phyloP scores from a whole-genome alignment of 148 eudicot species.

The Arbutus unedo region DNA sequence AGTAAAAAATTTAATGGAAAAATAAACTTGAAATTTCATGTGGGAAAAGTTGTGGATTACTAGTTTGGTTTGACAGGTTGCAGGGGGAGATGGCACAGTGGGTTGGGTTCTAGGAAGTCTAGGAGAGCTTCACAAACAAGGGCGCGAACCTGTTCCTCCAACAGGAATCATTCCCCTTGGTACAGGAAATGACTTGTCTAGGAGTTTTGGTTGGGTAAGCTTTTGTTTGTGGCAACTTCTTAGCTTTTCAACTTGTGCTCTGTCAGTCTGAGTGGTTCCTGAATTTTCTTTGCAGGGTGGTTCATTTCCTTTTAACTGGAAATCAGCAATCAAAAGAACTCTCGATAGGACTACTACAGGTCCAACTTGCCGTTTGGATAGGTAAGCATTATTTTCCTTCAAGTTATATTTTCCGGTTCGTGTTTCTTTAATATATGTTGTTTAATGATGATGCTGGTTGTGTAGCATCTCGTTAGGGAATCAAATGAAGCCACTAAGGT shows the following conservation, averaged over 20 bases:
- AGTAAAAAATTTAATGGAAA: background rate
- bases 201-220: conserved; percentile 96
- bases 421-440: background rate
- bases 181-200: conserved; percentile 93
- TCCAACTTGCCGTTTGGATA: conserved; percentile 60
- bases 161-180: conserved; percentile 94
- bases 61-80: conserved; percentile 55
- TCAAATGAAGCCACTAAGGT: background rate
- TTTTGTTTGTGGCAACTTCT: conserved; percentile 10
- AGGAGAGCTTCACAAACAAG: conserved; percentile 78
- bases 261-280: conserved; percentile 16
- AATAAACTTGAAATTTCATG: background rate
- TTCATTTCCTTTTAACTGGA: conserved; percentile 96
- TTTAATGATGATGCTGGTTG: conserved; percentile 6
- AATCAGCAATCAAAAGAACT: conserved; percentile 76
- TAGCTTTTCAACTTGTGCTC: conserved; percentile 1
- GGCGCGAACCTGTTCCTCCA: conserved; percentile 78
- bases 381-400: conserved; percentile 36
- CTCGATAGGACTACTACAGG: conserved; percentile 58
- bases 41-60: background rate
- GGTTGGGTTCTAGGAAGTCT: conserved; percentile 98
- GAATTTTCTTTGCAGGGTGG: conserved; percentile 60
- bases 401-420: background rate
- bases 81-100: conserved; percentile 98
- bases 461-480: background rate